phyloP scores from a whole-genome alignment of 768 basidiomycete genomes.

The Mycena albidolilacea region DNA sequence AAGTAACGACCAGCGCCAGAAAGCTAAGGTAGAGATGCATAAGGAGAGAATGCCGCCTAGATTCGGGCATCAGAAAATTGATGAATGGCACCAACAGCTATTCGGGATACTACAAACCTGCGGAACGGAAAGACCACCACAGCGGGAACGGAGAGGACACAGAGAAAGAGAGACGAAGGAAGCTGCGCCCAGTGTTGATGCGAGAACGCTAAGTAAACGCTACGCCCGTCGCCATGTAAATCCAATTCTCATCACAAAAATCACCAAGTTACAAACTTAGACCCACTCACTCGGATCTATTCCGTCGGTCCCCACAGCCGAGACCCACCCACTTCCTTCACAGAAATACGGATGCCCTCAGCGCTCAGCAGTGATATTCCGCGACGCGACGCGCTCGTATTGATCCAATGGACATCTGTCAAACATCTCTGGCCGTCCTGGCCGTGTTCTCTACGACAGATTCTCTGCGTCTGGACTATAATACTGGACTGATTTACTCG shows the following conservation, averaged over 20 bases:
- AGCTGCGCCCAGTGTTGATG: not conserved
- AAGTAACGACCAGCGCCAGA: conserved; percentile 63
- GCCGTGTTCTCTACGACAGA: no score
- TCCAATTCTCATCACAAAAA: not conserved
- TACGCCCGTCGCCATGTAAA: not conserved
- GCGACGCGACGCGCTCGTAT: no score
- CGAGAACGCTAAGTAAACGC: not conserved
- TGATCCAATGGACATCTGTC: no score
- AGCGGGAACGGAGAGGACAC: not conserved
- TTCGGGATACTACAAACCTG: conserved; percentile 1
- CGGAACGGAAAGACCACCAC: conserved; percentile 15
- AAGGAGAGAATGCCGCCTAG: conserved; percentile 42
- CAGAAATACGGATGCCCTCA: no score
- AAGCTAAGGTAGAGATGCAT: conserved; percentile 54
- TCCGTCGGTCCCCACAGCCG: no score
- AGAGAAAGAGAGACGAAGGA: not conserved
- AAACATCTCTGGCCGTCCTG: no score
- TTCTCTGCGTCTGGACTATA: no score
- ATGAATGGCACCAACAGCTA: not conserved
- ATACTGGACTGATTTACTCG: no score
- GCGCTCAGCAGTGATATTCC: no score
- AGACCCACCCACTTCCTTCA: no score
- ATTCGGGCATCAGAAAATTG: not conserved
- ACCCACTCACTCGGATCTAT: no score
- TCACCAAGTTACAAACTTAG: not conserved